phyloP scores from a whole-genome alignment of 306 rosid species.

The Boehmeria nivea region DNA sequence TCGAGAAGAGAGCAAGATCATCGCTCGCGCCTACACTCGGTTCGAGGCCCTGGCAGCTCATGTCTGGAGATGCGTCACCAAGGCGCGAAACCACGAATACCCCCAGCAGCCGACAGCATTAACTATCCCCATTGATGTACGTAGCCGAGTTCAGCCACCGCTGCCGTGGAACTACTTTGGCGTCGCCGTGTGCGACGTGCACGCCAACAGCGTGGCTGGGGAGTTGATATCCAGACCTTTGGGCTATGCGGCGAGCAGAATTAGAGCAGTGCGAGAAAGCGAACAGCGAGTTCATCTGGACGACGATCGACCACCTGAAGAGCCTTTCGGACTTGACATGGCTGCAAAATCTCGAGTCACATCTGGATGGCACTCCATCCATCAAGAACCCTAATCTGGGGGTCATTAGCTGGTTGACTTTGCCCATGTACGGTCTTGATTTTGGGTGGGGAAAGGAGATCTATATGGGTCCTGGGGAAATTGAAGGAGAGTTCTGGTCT shows the following conservation, averaged over 20 bases:
- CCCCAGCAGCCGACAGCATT: slow-evolving; percentile 31
- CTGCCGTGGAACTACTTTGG: slow-evolving; percentile 46
- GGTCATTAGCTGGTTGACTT: slow-evolving; percentile 36
- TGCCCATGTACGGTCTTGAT: slow-evolving; percentile 37
- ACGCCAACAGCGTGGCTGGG: slow-evolving; percentile 19
- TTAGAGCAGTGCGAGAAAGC: slow-evolving; percentile 44
- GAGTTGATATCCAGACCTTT: slow-evolving; percentile 41
- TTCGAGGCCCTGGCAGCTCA: slow-evolving; percentile 26
- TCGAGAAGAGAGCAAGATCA: not conserved
- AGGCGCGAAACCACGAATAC: slow-evolving; percentile 27
- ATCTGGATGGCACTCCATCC: slow-evolving; percentile 5
- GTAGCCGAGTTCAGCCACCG: slow-evolving; percentile 35
- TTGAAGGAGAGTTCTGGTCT: slow-evolving; percentile 33
- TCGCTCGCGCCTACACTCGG: not conserved
- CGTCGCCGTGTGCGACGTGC: slow-evolving; percentile 28
- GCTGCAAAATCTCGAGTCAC: slow-evolving; percentile 33
- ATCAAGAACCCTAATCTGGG: slow-evolving; percentile 32
- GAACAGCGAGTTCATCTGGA: slow-evolving; percentile 27
- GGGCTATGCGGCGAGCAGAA: slow-evolving; percentile 39
- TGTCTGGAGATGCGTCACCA: slow-evolving; percentile 45
- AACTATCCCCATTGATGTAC: slow-evolving; percentile 25
- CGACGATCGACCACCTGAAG: slow-evolving; percentile 30
- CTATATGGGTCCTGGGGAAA: slow-evolving; percentile 29
- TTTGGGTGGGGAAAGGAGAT: slow-evolving; percentile 54
- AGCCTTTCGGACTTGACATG: slow-evolving; percentile 28